Percentiles rank a stretch among this genome's conserved stretches.
Evolutionary conservation across 2,329 filamentous ascomycete species (phyloP).

Genomic region (Scytalidium lignicola): DNA sequence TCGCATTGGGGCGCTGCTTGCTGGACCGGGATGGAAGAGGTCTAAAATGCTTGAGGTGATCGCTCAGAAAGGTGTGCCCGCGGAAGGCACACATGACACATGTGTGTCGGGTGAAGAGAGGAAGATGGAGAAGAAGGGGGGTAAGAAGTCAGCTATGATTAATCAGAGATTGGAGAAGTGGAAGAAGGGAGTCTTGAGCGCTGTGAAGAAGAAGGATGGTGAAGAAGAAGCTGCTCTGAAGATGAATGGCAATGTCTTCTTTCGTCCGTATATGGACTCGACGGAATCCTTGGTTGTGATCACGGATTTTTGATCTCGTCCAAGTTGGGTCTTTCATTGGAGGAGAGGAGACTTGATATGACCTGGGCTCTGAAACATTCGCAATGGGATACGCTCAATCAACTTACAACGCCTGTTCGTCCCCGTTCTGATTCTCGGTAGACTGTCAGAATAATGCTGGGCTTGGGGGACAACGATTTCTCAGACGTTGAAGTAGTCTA

Average conservation of each 20-base stretch:
- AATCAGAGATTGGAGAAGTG: background rate
- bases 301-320: background rate
- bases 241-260: background rate
- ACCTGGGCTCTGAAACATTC: too few relatives aligned
- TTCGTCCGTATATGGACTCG: background rate
- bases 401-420: too few relatives aligned
- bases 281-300: background rate
- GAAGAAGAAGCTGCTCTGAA: background rate
- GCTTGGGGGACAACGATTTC: too few relatives aligned
- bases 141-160: background rate
- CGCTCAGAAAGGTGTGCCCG: background rate
- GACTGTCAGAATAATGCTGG: too few relatives aligned
- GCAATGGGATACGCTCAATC: too few relatives aligned
- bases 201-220: background rate
- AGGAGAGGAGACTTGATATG: too few relatives aligned
- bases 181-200: background rate
- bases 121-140: background rate
- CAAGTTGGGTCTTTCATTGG: background rate
- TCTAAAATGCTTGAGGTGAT: background rate
- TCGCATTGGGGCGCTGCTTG: background rate
- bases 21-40: background rate
- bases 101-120: background rate
- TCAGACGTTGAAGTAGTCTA: too few relatives aligned
- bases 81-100: too few relatives aligned
- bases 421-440: too few relatives aligned